Base-by-base conservation (phyloP, 73 alveolate genomes). In the Blepharisma japonicum region DNA sequence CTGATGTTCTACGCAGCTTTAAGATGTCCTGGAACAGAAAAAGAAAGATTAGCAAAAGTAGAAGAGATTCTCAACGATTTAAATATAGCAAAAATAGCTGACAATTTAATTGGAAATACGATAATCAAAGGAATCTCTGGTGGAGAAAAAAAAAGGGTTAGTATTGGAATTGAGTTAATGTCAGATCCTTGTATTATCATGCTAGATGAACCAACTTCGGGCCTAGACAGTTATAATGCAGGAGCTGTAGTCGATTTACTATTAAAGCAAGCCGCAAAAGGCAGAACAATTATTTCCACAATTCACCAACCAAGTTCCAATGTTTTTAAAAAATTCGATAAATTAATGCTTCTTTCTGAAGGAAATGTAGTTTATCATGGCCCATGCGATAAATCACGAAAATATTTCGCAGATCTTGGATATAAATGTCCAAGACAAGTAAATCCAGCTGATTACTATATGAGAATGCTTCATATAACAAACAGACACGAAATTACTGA, bases 391-490 rank as follows among this genome's bases (percentile, higher is more conserved):
- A 27, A 55, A 2, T 79, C 82, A 5, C 45, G 14, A 38, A 84
- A 80, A 25, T 80, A 91, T 79, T 92, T 92, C 74, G 46, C 61
- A 42, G 51, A 46, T 3, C 48, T 87, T 6, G 98, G 95, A 6
- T 87, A 84, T 45, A 9, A 32, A 18, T 88, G 92, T 71, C 96
- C 95, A 46, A 82, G 56, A 54, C 84, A 48, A 51, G 49, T 72
- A 21, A 92, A 92, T 51, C 98, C 98, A 4, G 92, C 95, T 56
- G 98, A 92, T 8, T 61, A 20, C 47, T 25, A 32, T 32, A 32
- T 32, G 42, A 32, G 42, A 32, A 32, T 32, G 42, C 42, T 32
- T 3, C 42, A 32, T 32, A 32, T 32, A 32, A 32, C 42, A 32
- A 32, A 32, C 42, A 32, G 42, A 3, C 42, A 32, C 42, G 42